Evolutionary conservation across 1,284 basidiomycete genomes (phyloP), one percentile per base, ranked within the genome.

Genomic region (Puccinia horiana): DNA sequence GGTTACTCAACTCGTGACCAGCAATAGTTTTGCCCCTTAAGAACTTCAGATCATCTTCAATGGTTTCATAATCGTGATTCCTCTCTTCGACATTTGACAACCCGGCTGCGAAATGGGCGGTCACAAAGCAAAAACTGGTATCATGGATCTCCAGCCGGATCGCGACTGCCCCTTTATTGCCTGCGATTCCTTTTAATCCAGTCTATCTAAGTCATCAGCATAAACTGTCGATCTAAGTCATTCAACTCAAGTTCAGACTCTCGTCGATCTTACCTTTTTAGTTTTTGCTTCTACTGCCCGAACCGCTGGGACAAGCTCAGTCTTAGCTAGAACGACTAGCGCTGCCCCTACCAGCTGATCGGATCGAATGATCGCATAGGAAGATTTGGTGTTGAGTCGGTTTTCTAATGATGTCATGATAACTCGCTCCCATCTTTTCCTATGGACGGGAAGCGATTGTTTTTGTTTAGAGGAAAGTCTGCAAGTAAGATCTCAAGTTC

Each of bases 261-360:
- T 35, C 12, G 35, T 23, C 80, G 63, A 44, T 83, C 88, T 16
- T 83, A 93, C 94, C 89, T 99, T 99, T 85, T 94, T 92, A 42
- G 93, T 93, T 5, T 95, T 90, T 2, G 92, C 95, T 88, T 99
- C 97, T 11, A 99, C 94, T 83, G 93, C 93, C 67, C 94, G 91
- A 75, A 99, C 93, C 47, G 93, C 90, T 29, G 91, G 89, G 0
- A 93, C 91, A 65, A 98, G 86, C 72, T 92, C 91, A 23, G 91
- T 88, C 87, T 93, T 94, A 73, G 95, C 93, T 47, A 98, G 88
- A 4, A 99, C 89, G 76, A 99, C 89, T 74, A 99, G 89, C 1
- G 95, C 95, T 0, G 96, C 97, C 76, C 97, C 97, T 82, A 99
- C 79, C 86, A 92, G 93, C 90, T 97, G 95, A 86, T 97, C 96